Evolutionary conservation across 495 filamentous ascomycete genomes (phyloP), one percentile per base, ranked within the genome.

Genomic region (Penicillium coprophilum): DNA sequence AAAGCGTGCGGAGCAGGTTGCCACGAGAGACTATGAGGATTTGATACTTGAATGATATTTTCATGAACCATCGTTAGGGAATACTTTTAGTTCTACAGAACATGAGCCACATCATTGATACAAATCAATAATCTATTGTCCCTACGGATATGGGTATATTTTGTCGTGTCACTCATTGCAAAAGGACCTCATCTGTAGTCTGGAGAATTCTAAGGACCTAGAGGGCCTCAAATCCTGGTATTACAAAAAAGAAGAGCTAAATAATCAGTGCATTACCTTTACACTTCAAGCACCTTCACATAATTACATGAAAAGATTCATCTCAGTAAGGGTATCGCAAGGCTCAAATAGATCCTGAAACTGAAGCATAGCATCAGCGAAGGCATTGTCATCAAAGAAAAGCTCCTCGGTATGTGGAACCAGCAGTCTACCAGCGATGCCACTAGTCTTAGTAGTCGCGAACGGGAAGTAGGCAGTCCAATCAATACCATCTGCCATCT

Each of bases 401-500:
- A 58, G 39, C 38, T 58, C 56, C 21, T 58, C 56, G 1, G 48
- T 58, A 58, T 59, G 48, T 9, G 56, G 56, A 17, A 58, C 46
- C 3, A 62, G 34, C 38, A 62, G 21, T 38, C 55, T 38, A 30
- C 44, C 44, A 21, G 66, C 64, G 34, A 71, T 60, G 5, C 52
- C 58, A 52, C 64, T 64, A 19, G 68, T 71, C 20, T 53, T 30
- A 2, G 57, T 40, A 4, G 65, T 63, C 19, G 59, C 69, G 55
- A 70, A 72, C 0, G 67, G 67, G 20, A 70, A 69, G 45, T 61
- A 59, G 2, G 31, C 55, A 10, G 59, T 63, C 70, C 68, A 71
- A 38, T 70, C 60, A 58, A 68, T 67, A 5, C 55, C 62, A 30
- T 50, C 46, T 2, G 53, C 41, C 39, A 47, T 50, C 19, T 57